These are phyloP conservation scores for Zancudomyces culisetae DNA, from an alignment of 371 early-diverging fungal genomes.

Conservation along the genomic window DNA sequence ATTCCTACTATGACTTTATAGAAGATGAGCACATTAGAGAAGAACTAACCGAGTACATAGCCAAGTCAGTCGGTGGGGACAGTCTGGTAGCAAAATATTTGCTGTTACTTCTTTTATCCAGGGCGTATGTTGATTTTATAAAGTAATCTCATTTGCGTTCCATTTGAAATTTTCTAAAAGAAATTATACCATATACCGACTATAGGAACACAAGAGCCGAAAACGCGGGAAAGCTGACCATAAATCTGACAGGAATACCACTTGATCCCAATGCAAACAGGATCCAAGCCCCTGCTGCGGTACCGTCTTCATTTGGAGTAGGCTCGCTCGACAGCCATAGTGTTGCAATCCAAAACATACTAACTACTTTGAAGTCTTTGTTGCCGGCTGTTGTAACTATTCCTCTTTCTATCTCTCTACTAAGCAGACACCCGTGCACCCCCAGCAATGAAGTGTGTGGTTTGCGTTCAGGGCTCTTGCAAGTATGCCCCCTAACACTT, in stretches of 20 bases:
- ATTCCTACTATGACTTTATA: not conserved
- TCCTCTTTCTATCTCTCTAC: constrained; percentile 16
- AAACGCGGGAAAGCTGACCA: constrained; percentile 21
- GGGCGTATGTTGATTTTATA: constrained; percentile 6
- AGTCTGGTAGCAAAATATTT: constrained; percentile 20
- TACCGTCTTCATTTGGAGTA: not conserved
- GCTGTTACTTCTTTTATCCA: constrained; percentile 18
- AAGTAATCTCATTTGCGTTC: not conserved
- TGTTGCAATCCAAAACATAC: constrained; percentile 7
- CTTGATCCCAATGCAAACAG: not conserved
- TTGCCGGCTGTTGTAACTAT: constrained; percentile 16
- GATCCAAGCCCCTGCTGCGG: not conserved
- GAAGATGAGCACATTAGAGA: not conserved
- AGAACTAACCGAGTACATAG: not conserved
- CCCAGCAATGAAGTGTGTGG: constrained; percentile 23
- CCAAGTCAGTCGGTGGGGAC: constrained; percentile 13
- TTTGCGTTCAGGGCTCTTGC: constrained; percentile 27
- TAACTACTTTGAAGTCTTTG: constrained; percentile 12
- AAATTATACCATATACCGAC: constrained; percentile 10
- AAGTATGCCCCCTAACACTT: constrained; percentile 24
- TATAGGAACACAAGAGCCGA: not conserved
- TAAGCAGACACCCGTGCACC: constrained; percentile 14
- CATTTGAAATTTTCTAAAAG: not conserved
- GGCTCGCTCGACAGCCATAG: constrained; percentile 8
- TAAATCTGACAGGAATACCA: constrained; percentile 19